A percentile compares a stretch with the other conserved stretches of the same genome.
These are phyloP conservation scores for Darksidea phi DNA, from an alignment of 495 filamentous ascomycete species.

Conservation along the genomic window DNA sequence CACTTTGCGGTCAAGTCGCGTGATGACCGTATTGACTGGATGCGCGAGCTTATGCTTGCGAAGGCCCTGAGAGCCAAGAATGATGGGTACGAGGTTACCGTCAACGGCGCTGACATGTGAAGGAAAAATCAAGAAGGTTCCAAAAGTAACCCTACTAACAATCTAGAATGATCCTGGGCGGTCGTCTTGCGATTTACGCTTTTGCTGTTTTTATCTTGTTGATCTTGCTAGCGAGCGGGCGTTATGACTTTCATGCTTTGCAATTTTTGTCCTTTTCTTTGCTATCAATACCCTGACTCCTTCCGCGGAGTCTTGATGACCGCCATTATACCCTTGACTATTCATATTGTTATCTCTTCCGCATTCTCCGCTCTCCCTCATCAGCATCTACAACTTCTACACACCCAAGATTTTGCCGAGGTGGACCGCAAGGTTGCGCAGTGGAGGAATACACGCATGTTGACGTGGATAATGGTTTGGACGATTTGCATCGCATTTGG, in stretches of 20 bases:
- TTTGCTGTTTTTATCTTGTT: background rate
- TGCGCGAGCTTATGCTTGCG: slow-evolving; percentile 95
- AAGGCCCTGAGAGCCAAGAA: slow-evolving; percentile 82
- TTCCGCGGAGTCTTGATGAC: background rate
- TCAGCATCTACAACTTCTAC: background rate
- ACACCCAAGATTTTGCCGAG: background rate
- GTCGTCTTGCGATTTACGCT: slow-evolving; percentile 1
- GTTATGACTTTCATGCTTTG: slow-evolving; percentile 3
- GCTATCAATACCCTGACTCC: background rate
- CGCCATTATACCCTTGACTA: background rate
- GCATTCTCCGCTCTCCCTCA: slow-evolving; percentile 3
- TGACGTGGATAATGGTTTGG: background rate
- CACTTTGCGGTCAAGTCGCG: slow-evolving; percentile 86
- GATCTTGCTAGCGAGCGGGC: background rate
- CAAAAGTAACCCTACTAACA: background rate
- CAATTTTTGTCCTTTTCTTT: background rate
- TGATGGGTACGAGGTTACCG: slow-evolving; percentile 72
- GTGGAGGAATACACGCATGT: too few relatives aligned
- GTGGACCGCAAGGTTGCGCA: too few relatives aligned
- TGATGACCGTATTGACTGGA: slow-evolving; percentile 95
- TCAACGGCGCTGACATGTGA: slow-evolving; percentile 80
- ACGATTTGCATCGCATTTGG: too few relatives aligned
- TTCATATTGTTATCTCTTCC: background rate
- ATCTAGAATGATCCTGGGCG: slow-evolving; percentile 17
- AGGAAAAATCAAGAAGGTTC: background rate